Evolutionary conservation across 2,329 filamentous ascomycete genomes (phyloP), one percentile per base, ranked within the genome.

Genomic region (Clonostachys rhizophaga): DNA sequence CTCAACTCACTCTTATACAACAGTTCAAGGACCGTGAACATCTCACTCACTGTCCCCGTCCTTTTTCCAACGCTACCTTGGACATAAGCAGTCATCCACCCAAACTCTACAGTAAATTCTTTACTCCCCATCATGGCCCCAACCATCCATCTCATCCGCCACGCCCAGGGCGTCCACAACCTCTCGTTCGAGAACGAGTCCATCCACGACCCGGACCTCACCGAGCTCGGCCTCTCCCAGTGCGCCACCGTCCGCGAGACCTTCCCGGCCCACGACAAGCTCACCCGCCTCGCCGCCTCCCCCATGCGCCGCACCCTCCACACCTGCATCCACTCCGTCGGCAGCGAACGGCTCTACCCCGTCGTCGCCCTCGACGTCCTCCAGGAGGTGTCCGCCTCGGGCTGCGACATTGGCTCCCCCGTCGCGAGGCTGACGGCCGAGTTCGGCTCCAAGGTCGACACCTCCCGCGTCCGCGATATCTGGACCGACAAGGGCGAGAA

Each of bases 161-260:
- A 90, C 64, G 86, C 84, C 12, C 75, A 89, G 69, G 91, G 89
- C 67, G 82, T 80, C 61, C 91, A 96, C 76, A 96, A 96, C 66
- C 78, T 94, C 59, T 74, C 59, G 52, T 58, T 71, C 24, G 84
- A 78, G 52, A 89, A 91, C 67, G 86, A 91, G 61, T 60, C 69
- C 50, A 71, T 95, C 39, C 83, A 64, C n/a, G 91, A 96, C 60
- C 91, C 91, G 2, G 71, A 81, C 49, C 78, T 96, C 46, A 96
- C 91, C 2, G 72, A 79, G 1, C 74, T 84, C n/a, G 91, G 91
- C 56, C 75, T 84, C 61, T 59, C 81, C 51, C 90, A 96, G 75
- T 95, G 90, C 69, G 70, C 66, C 24, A 63, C 67, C 14, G 82
- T 96, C 39, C 67, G 76, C 56, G 60, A 71, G 33, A 51, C 55